These are phyloP conservation scores for Phytophthora pisi DNA, from an alignment of 352 stramenopile species.

Conservation along the genomic window DNA sequence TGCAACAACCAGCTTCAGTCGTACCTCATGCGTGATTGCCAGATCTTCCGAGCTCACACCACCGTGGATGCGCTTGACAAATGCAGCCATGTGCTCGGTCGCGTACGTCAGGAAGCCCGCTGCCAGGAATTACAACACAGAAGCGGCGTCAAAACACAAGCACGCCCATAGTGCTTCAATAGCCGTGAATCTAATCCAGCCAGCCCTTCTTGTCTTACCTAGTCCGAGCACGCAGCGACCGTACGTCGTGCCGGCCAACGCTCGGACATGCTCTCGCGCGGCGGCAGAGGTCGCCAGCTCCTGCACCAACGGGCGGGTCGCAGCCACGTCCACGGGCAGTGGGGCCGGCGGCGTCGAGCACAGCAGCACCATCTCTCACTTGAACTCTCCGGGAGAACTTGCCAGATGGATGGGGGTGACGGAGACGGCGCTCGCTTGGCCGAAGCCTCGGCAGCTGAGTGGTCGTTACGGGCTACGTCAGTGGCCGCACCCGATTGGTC, in stretches of 20 bases:
- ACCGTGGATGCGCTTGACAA: conserved; percentile 34
- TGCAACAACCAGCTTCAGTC: neutral
- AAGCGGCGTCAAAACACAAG: conserved; percentile 3
- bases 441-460: conserved; percentile 11
- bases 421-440: conserved; percentile 18
- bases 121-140: conserved; percentile 26
- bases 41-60: conserved; percentile 38
- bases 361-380: conserved; percentile 41
- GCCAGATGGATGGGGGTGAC: conserved; percentile 23
- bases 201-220: conserved; percentile 35
- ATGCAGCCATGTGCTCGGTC: conserved; percentile 53
- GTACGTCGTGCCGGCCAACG: conserved; percentile 46
- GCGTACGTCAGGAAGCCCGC: conserved; percentile 70
- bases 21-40: conserved; percentile 45
- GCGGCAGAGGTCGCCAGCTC: conserved; percentile 30
- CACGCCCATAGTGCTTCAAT: neutral
- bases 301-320: conserved; percentile 33
- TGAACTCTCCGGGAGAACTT: conserved; percentile 5
- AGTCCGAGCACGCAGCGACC: conserved; percentile 80
- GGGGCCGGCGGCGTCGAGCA: conserved; percentile 32
- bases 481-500: conserved; percentile 27
- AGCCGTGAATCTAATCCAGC: neutral
- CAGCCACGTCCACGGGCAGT: conserved; percentile 38
- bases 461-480: conserved; percentile 44
- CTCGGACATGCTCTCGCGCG: conserved; percentile 34